These are phyloP conservation scores for Solanum chacoense DNA, from an alignment of 305 asterid species.

Conservation along the genomic window DNA sequence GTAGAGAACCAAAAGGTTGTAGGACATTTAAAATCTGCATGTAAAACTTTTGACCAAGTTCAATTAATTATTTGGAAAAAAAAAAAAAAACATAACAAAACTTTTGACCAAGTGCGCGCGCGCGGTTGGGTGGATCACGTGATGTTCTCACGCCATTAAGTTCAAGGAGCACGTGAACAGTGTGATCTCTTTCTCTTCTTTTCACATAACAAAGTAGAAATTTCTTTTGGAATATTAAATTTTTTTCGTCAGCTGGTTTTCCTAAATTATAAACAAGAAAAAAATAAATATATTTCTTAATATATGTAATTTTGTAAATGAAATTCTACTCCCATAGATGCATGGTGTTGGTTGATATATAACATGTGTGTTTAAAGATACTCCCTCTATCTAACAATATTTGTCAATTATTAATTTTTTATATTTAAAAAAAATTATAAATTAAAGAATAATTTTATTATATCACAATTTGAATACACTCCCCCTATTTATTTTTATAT, in stretches of 20 bases:
- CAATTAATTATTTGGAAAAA: background rate
- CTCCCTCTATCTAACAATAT: background rate
- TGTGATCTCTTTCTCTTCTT: background rate
- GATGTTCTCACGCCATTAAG: background rate
- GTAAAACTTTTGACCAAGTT: background rate
- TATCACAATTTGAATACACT: background rate
- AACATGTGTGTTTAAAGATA: background rate
- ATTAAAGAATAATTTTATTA: too few relatives aligned
- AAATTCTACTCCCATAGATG: background rate
- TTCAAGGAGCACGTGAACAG: slow-evolving; percentile 19
- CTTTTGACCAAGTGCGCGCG: background rate
- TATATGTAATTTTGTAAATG: background rate
- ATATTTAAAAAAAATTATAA: too few relatives aligned
- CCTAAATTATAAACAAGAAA: background rate
- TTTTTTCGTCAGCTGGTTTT: background rate
- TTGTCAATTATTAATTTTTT: background rate
- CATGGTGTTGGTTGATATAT: background rate
- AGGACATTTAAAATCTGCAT: background rate
- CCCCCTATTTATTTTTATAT: background rate
- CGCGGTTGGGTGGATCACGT: background rate
- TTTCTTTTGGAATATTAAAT: background rate
- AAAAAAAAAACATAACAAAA: background rate
- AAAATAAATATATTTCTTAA: background rate
- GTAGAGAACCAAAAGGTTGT: background rate
- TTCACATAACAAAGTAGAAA: background rate